phyloP scores from a whole-genome alignment of 495 filamentous ascomycete genomes.

The Evernia prunastri region DNA sequence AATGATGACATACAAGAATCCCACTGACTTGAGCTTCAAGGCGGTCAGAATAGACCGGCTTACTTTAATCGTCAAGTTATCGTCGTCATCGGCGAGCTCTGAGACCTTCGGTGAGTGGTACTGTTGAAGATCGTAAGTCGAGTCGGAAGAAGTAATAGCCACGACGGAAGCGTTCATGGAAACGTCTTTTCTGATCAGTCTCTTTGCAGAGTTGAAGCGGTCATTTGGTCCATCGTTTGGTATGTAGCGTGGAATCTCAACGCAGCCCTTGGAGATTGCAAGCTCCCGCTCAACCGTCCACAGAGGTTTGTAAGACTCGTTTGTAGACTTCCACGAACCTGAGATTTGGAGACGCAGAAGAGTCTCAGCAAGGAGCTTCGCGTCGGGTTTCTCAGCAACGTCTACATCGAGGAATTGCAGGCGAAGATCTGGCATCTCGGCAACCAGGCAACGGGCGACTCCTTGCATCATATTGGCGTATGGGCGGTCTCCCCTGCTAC shows the following conservation, averaged over 20 bases:
- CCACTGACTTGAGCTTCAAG: not conserved
- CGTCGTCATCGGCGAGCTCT: not conserved
- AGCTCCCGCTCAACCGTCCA: conserved; percentile 35
- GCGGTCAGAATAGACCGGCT: not conserved
- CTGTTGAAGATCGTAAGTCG: not conserved
- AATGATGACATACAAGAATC: not conserved
- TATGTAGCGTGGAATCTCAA: conserved; percentile 32
- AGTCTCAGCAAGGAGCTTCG: not conserved
- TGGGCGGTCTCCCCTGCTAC: conserved; percentile 32
- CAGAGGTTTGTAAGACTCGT: conserved; percentile 14
- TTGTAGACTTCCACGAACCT: not conserved
- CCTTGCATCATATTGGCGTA: conserved; percentile 33
- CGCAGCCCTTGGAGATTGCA: conserved; percentile 22
- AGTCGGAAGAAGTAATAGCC: not conserved
- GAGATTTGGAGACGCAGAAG: not conserved
- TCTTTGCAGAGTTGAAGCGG: conserved; percentile 35
- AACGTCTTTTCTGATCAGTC: conserved; percentile 17
- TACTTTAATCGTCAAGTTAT: not conserved
- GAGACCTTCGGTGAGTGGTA: not conserved
- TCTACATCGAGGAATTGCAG: conserved; percentile 33
- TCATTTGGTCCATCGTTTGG: conserved; percentile 29
- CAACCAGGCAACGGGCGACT: conserved; percentile 33
- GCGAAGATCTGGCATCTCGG: conserved; percentile 18
- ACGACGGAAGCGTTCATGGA: not conserved
- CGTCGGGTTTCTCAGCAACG: conserved; percentile 9